A percentile compares a stretch with the other conserved stretches of the same genome.
phyloP scores from a whole-genome alignment of 2,329 filamentous ascomycete genomes.

The Sporothrix globosa region DNA sequence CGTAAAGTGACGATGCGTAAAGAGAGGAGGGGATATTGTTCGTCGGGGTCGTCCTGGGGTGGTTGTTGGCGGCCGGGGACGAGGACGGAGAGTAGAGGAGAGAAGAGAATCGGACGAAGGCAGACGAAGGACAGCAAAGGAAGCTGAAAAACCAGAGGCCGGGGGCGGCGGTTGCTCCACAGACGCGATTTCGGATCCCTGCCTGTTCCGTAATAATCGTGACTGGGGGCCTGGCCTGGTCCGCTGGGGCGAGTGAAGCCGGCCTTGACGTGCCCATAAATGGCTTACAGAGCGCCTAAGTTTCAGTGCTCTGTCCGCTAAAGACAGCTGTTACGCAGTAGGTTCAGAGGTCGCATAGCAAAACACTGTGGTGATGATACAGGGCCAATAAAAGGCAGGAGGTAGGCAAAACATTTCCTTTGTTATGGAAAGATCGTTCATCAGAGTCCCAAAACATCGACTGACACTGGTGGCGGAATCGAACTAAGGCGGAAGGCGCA shows the following conservation, averaged over 20 bases:
- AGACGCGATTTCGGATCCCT: conserved; percentile 28
- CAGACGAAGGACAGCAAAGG: conserved; percentile 21
- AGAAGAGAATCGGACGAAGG: conserved; percentile 1
- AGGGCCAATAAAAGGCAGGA: neutral
- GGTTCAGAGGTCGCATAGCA: neutral
- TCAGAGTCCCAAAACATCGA: conserved; percentile 5
- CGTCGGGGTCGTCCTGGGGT: neutral
- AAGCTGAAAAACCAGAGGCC: conserved; percentile 27
- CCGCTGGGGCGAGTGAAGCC: neutral
- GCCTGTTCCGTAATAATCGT: conserved; percentile 27
- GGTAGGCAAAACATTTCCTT: neutral
- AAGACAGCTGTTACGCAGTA: neutral
- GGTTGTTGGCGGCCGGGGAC: conserved; percentile 22
- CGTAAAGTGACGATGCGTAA: neutral
- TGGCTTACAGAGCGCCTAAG: neutral
- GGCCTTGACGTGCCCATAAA: too few relatives aligned
- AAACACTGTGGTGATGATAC: neutral
- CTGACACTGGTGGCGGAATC: conserved; percentile 22
- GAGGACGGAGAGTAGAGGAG: conserved; percentile 12
- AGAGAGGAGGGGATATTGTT: neutral
- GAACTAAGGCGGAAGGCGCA: conserved; percentile 5
- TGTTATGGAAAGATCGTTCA: neutral
- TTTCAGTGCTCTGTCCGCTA: neutral
- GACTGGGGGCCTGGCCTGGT: neutral
- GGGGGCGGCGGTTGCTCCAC: conserved; percentile 25